Percentiles rank a stretch among this genome's conserved stretches.
Evolutionary conservation across 768 basidiomycete species (phyloP).

Genomic region (Auriculariales sp.): DNA sequence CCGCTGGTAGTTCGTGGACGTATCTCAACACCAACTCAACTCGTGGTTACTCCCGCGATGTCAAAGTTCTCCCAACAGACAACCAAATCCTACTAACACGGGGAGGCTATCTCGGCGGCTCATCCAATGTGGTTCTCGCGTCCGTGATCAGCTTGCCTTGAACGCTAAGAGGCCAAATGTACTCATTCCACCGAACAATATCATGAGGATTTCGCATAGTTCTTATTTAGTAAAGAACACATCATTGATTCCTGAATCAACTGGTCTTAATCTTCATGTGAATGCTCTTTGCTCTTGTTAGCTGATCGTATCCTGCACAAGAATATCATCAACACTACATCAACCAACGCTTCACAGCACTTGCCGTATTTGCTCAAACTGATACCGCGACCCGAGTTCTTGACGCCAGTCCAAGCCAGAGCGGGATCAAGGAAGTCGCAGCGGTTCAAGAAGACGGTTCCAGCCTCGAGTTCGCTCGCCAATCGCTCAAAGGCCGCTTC

Average conservation of each 20-base stretch:
- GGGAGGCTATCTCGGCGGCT: too few relatives aligned
- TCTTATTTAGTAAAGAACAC: too few relatives aligned
- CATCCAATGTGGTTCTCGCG: too few relatives aligned
- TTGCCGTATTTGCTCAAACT: constrained; percentile 81
- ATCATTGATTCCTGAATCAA: neutral
- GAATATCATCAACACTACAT: constrained; percentile 1
- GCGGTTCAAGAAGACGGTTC: constrained; percentile 90
- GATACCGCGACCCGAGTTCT: constrained; percentile 83
- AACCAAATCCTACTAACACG: too few relatives aligned
- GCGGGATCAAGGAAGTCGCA: constrained; percentile 90
- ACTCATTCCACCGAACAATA: too few relatives aligned
- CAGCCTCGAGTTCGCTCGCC: constrained; percentile 62
- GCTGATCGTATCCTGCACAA: constrained; percentile 64
- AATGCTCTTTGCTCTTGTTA: constrained; percentile 67
- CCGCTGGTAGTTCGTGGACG: too few relatives aligned
- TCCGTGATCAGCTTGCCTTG: too few relatives aligned
- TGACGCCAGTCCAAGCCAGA: constrained; percentile 87
- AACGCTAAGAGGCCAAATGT: too few relatives aligned
- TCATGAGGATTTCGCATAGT: neutral
- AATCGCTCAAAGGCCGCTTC: constrained; percentile 53
- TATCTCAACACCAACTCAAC: too few relatives aligned
- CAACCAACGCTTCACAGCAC: constrained; percentile 12
- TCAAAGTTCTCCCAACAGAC: too few relatives aligned
- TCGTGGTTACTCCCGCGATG: too few relatives aligned
- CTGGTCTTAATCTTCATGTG: constrained; percentile 66